phyloP scores from a whole-genome alignment of 179 eudicot genomes.

The Dionaea muscipula region DNA sequence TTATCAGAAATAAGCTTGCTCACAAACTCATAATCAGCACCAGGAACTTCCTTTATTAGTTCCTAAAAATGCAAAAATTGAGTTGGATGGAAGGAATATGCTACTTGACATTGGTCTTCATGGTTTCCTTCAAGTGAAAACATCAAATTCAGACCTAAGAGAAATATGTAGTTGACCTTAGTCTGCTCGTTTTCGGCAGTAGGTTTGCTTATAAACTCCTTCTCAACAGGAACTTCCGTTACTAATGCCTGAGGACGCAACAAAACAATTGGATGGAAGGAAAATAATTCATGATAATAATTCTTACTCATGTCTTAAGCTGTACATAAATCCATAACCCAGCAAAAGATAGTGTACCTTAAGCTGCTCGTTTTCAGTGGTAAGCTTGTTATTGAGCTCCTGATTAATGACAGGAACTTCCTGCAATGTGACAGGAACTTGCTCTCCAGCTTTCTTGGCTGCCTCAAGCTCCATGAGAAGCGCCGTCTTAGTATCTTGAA shows the following conservation, averaged over 20 bases:
- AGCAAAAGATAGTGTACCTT: slow-evolving; percentile 29
- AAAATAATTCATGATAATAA: too few relatives aligned
- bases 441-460: slow-evolving; percentile 26
- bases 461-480: slow-evolving; percentile 47
- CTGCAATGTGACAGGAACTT: slow-evolving; percentile 19
- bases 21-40: slow-evolving; percentile 34
- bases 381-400: slow-evolving; percentile 41
- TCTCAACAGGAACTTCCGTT: too few relatives aligned
- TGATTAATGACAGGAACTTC: slow-evolving; percentile 35
- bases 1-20: slow-evolving; percentile 57
- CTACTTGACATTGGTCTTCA: too few relatives aligned
- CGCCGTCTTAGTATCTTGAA: slow-evolving; percentile 44
- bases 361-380: slow-evolving; percentile 59
- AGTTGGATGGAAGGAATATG: too few relatives aligned
- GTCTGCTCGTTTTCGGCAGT: slow-evolving; percentile 62
- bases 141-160: too few relatives aligned
- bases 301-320: too few relatives aligned
- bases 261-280: too few relatives aligned
- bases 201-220: slow-evolving; percentile 40
- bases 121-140: too few relatives aligned
- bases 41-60: slow-evolving; percentile 26
- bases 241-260: too few relatives aligned
- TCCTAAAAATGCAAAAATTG: slow-evolving; percentile 1
- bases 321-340: too few relatives aligned
- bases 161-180: slow-evolving; percentile 35